These are phyloP conservation scores for Planoprotostelium fungivorum DNA, from an alignment of 78 protist species.

Conservation along the genomic window DNA sequence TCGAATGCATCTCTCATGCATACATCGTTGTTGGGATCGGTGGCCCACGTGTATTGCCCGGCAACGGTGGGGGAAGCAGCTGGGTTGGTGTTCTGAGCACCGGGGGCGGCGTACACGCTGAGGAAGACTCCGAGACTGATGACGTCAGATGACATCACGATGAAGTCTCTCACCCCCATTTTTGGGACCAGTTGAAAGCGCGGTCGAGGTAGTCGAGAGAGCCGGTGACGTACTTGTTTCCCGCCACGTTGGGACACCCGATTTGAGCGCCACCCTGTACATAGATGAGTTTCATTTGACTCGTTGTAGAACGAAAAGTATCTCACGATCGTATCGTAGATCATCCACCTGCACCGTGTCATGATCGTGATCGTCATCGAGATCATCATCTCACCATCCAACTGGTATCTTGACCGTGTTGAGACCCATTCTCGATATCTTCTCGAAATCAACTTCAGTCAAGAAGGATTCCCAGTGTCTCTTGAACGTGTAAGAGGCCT, in stretches of 20 bases:
- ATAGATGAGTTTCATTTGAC: no score
- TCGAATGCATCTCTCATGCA: not conserved
- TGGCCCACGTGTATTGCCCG: not conserved
- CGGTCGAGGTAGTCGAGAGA: not conserved
- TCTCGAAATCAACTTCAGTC: not conserved
- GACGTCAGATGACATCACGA: not conserved
- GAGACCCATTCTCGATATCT: not conserved
- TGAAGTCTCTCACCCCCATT: not conserved
- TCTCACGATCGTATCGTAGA: not conserved
- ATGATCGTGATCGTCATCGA: not conserved
- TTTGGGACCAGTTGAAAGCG: not conserved
- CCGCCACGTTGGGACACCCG: not conserved
- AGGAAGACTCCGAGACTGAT: not conserved
- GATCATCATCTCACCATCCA: not conserved
- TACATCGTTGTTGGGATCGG: not conserved
- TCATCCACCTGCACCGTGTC: not conserved
- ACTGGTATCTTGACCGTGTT: not conserved
- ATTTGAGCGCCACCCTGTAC: not conserved
- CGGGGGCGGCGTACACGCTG: not conserved
- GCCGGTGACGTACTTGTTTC: not conserved
- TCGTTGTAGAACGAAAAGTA: no score
- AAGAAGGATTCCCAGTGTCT: not conserved
- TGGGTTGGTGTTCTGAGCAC: not conserved
- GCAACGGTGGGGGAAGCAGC: not conserved
- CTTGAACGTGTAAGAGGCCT: not conserved